Conservation (phyloP, 1,139 yeast genomes). For the Debaryomyces robertsiae region DNA sequence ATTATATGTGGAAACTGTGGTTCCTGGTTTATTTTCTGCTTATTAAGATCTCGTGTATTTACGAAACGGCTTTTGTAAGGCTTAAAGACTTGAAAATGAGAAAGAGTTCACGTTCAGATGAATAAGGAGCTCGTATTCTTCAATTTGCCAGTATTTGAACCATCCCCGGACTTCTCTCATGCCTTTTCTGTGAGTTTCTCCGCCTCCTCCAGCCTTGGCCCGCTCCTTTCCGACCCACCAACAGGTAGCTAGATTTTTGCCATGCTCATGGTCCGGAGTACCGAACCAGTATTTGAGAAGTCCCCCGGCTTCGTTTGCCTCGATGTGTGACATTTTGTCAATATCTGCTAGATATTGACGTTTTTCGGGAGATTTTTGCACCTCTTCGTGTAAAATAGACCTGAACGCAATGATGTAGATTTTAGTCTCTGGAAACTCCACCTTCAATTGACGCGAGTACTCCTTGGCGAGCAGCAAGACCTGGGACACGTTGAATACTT, state of each 20-base stretch:
- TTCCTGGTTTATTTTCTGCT: slow-evolving; percentile 1
- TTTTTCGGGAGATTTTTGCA: slow-evolving; percentile 24
- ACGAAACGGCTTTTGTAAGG: too few species aligned
- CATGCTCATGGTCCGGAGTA: slow-evolving; percentile 28
- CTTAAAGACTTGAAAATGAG: background rate
- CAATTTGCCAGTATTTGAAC: slow-evolving; percentile 36
- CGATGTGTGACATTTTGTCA: slow-evolving; percentile 31
- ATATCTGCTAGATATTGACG: slow-evolving; percentile 24
- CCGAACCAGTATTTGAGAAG: slow-evolving; percentile 38
- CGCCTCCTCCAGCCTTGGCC: slow-evolving; percentile 33
- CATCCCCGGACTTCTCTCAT: slow-evolving; percentile 29
- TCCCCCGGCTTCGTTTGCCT: slow-evolving; percentile 35
- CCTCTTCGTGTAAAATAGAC: slow-evolving; percentile 27
- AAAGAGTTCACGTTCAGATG: background rate
- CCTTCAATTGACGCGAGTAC: slow-evolving; percentile 17
- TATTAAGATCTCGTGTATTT: background rate
- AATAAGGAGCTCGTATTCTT: slow-evolving; percentile 26
- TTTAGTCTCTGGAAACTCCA: slow-evolving; percentile 19
- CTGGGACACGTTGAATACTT: slow-evolving; percentile 27
- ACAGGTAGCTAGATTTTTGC: slow-evolving; percentile 36
- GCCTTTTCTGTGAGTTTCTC: slow-evolving; percentile 30
- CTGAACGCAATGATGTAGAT: slow-evolving; percentile 34
- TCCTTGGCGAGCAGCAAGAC: slow-evolving; percentile 20
- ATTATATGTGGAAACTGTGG: background rate
- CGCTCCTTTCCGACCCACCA: slow-evolving; percentile 32